These are phyloP conservation scores for Apiospora malaysiana DNA, from an alignment of 2,329 filamentous ascomycete species.

Conservation along the genomic window DNA sequence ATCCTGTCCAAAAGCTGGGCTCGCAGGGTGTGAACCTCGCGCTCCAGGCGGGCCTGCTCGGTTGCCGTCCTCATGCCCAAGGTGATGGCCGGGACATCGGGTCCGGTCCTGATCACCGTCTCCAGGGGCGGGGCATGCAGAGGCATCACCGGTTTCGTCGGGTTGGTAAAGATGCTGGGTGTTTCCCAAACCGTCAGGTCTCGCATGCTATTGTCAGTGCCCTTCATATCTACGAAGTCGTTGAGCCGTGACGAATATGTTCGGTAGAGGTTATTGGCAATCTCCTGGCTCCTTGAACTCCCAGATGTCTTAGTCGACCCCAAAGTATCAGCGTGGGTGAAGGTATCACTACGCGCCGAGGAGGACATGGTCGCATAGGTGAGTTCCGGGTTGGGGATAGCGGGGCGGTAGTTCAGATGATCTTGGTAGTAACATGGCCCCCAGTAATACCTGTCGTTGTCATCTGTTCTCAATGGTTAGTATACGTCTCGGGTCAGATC, in stretches of 20 bases:
- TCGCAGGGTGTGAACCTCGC: constrained; percentile 42
- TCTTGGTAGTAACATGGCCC: neutral
- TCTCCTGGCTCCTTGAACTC: constrained; percentile 17
- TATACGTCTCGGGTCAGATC: constrained; percentile 15
- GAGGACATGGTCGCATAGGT: no score
- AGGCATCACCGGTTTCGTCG: constrained; percentile 42
- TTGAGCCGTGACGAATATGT: neutral
- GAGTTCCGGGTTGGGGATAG: neutral
- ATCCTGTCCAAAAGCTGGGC: constrained; percentile 42
- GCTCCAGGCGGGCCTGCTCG: constrained; percentile 46
- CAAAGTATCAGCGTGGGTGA: neutral
- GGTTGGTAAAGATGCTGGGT: constrained; percentile 39
- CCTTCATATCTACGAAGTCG: constrained; percentile 26
- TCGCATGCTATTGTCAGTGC: constrained; percentile 31
- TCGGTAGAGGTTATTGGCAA: constrained; percentile 16
- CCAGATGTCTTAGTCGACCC: constrained; percentile 22
- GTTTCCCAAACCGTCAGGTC: constrained; percentile 38
- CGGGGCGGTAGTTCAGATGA: neutral
- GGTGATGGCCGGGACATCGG: constrained; percentile 43
- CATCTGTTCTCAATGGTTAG: neutral
- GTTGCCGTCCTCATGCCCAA: constrained; percentile 47
- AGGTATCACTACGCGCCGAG: neutral
- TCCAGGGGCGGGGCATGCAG: constrained; percentile 44
- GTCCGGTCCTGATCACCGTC: constrained; percentile 42
- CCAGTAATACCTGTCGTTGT: neutral